phyloP scores from a whole-genome alignment of 2,329 filamentous ascomycete genomes.

The Botryotinia calthae region DNA sequence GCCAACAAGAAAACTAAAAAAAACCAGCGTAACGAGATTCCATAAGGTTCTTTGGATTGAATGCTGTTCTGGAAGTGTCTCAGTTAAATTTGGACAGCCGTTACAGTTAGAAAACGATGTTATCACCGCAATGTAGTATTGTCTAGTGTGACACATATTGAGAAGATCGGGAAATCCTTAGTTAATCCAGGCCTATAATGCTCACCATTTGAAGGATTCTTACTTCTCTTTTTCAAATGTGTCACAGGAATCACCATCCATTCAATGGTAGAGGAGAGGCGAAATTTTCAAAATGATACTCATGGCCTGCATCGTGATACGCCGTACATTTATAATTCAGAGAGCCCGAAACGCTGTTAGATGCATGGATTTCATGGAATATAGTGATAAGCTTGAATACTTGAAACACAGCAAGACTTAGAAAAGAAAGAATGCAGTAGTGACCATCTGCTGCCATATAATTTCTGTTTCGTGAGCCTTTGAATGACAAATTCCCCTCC shows the following conservation, averaged over 20 bases:
- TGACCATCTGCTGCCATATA: neutral
- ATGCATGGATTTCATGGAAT: neutral
- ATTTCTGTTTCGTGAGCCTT: neutral
- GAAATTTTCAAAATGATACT: neutral
- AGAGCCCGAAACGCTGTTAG: fast-evolving
- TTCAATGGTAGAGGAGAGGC: neutral
- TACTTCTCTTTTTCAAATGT: neutral
- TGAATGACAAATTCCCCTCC: neutral
- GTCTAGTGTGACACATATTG: neutral
- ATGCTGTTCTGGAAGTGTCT: neutral
- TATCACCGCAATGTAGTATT: fast-evolving
- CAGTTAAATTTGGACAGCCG: neutral
- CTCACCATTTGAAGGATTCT: neutral
- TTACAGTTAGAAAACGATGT: neutral
- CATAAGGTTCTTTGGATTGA: neutral
- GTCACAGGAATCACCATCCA: neutral
- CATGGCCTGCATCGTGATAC: neutral
- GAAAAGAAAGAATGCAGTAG: neutral
- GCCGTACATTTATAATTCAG: neutral
- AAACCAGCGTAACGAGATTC: neutral
- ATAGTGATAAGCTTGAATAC: neutral
- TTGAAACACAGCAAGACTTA: neutral
- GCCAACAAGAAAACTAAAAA: neutral
- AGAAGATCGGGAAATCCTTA: neutral
- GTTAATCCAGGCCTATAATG: neutral